phyloP scores from a whole-genome alignment of 106 monocot species.

The Dendrobium nobile region DNA sequence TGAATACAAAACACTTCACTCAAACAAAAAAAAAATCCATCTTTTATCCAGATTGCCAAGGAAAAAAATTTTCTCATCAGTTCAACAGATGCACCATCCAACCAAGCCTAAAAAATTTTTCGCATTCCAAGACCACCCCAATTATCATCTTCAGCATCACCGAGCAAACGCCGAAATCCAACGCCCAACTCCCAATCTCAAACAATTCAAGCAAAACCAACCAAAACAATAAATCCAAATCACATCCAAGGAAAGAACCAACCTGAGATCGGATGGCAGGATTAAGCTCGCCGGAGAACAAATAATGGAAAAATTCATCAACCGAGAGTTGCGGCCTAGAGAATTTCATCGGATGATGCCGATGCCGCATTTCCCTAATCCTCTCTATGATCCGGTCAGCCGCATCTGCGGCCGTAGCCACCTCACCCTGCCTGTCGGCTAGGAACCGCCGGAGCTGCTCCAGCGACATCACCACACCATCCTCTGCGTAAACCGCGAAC shows the following conservation, averaged over 20 bases:
- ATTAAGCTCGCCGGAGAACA: slow-evolving; percentile 53
- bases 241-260: not conserved
- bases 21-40: not conserved
- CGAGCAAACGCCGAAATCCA: not conserved
- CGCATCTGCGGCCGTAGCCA: slow-evolving; percentile 8
- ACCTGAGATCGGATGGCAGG: slow-evolving; percentile 43
- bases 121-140: not conserved
- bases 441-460: slow-evolving; percentile 51
- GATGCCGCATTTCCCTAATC: slow-evolving; percentile 19
- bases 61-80: not conserved
- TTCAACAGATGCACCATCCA: not conserved
- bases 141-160: not conserved
- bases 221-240: not conserved
- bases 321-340: slow-evolving; percentile 15
- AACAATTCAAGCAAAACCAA: not conserved
- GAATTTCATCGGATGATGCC: slow-evolving; percentile 11
- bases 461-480: slow-evolving; percentile 22
- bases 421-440: slow-evolving; percentile 33
- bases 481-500: slow-evolving; percentile 35
- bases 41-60: not conserved
- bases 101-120: not conserved
- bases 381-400: slow-evolving; percentile 33
- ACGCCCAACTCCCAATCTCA: not conserved
- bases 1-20: not conserved
- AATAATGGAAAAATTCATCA: slow-evolving; percentile 49